A percentile compares a stretch with the other conserved stretches of the same genome.
phyloP scores from a whole-genome alignment of 2,329 filamentous ascomycete genomes.

The Ascochyta viciae-villosae region DNA sequence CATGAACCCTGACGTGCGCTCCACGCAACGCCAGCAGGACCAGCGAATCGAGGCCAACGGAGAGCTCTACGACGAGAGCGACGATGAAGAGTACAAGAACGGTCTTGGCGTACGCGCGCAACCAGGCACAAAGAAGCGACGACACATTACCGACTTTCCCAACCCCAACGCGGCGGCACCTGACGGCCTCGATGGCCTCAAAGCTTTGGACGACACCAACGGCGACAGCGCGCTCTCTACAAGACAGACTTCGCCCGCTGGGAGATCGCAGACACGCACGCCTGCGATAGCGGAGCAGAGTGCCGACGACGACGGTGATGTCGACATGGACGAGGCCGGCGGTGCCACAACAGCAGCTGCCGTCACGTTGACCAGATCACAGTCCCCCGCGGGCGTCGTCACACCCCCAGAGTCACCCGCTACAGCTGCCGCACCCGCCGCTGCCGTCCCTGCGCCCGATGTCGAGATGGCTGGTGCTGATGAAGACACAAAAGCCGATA shows the following conservation, averaged over 20 bases:
- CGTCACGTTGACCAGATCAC: conserved; percentile 26
- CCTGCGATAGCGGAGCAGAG: conserved; percentile 32
- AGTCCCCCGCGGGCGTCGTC: conserved; percentile 42
- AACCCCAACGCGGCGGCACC: conserved; percentile 58
- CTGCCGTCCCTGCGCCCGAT: conserved; percentile 30
- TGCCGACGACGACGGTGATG: conserved; percentile 46
- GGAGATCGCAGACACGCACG: conserved; percentile 36
- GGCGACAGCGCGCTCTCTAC: conserved; percentile 42
- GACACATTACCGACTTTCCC: conserved; percentile 68
- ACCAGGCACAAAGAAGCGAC: conserved; percentile 55
- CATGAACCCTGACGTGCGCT: conserved; percentile 81
- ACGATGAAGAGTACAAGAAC: conserved; percentile 80
- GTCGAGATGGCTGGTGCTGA: conserved; percentile 42
- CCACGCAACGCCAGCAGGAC: conserved; percentile 83
- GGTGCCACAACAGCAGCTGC: conserved; percentile 22
- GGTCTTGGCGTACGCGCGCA: conserved; percentile 74
- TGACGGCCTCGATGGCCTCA: conserved; percentile 36
- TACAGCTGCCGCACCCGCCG: conserved; percentile 9
- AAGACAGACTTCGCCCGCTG: conserved; percentile 36
- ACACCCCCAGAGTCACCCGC: conserved; percentile 48
- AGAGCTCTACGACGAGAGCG: conserved; percentile 78
- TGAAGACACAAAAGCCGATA: conserved; percentile 27
- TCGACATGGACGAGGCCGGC: conserved; percentile 44
- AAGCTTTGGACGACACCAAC: conserved; percentile 38
- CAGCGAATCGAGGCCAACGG: conserved; percentile 77